Evolutionary conservation across 2,329 filamentous ascomycete genomes (phyloP).

Genomic region (Teratosphaeriaceae sp.): DNA sequence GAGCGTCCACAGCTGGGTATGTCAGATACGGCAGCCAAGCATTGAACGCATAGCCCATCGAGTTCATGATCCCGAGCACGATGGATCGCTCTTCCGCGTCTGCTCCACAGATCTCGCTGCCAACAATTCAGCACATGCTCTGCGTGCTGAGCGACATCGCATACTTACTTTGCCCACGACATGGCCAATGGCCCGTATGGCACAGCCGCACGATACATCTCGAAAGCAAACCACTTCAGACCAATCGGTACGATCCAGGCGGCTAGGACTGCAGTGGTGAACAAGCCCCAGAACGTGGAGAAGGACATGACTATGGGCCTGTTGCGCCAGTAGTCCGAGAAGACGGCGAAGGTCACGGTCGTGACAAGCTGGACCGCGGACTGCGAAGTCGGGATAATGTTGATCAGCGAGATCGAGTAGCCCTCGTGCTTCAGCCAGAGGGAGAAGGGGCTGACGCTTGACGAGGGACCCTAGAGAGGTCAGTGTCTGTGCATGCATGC

Average conservation of each 20-base stretch:
- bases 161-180: background rate
- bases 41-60: constrained; percentile 62
- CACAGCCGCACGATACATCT: background rate
- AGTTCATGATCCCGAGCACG: constrained; percentile 59
- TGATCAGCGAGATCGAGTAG: background rate
- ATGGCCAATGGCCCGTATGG: background rate
- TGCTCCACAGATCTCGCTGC: background rate
- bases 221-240: background rate
- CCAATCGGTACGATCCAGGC: background rate
- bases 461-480: background rate
- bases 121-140: too few relatives aligned
- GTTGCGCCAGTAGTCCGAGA: too few relatives aligned
- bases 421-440: background rate
- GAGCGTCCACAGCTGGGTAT: constrained; percentile 16
- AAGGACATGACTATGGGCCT: too few relatives aligned
- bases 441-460: background rate
- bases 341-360: background rate
- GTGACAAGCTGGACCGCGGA: background rate
- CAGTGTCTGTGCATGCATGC: too few relatives aligned
- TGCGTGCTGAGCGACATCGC: too few relatives aligned
- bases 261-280: background rate
- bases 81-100: constrained; percentile 56
- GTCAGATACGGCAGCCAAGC: constrained; percentile 9
- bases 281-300: background rate
- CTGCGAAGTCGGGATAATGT: background rate